Evolutionary conservation across 2,329 filamentous ascomycete species (phyloP), one percentile per base, ranked within the genome.

Genomic region (Chalaropsis ovoidea): DNA sequence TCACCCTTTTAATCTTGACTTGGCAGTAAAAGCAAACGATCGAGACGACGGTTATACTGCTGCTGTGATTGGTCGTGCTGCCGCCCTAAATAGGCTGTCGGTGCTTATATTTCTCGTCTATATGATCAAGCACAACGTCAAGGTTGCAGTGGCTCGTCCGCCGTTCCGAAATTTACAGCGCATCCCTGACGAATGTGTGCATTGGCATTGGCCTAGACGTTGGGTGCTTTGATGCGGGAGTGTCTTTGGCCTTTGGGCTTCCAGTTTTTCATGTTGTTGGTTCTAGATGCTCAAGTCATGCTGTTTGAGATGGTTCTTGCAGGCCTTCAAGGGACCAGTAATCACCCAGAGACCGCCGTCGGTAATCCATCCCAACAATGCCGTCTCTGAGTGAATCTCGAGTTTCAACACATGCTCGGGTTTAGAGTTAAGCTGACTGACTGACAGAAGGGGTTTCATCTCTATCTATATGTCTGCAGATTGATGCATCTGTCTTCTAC

Each of bases 401-500:
- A 49, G 47, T 49, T 49, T 24, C 47, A 49, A 11, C 22, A 8
- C 11, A 22, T 19, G n/a, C 22, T 22, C 47, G 8, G 6, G 47
- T 49, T 49, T 49, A 49, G 47, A 49, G 47, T 49, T 49, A n/a
- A 49, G 19, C 27, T 24, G 22, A 24, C 47, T 52, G 19, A 24
- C 3, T 52, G 47, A 52, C 35, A 2, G 43, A 58, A 39, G 39
- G 24, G 54, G 54, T 52, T 22, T 52, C 54, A 39, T n/a, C n/a
- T n/a, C n/a, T n/a, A n/a, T n/a, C n/a, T 15, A 43, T 43, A 43
- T 39, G 35, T 10, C 13, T 58, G 31, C 27, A 35, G 8, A 35
- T 58, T 31, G n/a, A 58, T 58, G 54, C 54, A 58, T 58, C 27
- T n/a, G 31, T 58, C 39, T 35, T n/a, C n/a, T 58, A 39, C 54